Evolutionary conservation across 1,284 basidiomycete genomes (phyloP), one percentile per base, ranked within the genome.

Genomic region (Ustilago crameri): DNA sequence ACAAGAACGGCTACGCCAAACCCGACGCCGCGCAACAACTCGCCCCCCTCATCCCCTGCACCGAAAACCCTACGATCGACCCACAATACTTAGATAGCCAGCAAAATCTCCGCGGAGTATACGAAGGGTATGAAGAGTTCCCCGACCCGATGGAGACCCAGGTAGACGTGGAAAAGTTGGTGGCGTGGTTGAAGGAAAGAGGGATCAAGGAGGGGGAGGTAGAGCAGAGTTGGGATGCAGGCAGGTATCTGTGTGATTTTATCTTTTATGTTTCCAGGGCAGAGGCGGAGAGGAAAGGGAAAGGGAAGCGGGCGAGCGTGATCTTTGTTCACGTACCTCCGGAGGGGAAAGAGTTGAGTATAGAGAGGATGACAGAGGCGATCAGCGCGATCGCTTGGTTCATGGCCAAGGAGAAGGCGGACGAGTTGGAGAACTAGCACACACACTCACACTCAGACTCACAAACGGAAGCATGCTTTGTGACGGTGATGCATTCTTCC

Each of bases 191-290:
- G n/a, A 53, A 51, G 9, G 23, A 51, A 5, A 26, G 22, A 3
- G 69, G 69, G 1, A 48, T 58, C 38, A 5, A 20, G 26, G 32
- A 24, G 0, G 34, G 14, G 0, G 69, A 63, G 18, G 54, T 68
- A 22, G 49, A 60, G 2, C 51, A 57, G 51, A 56, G 51, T 4
- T 40, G 53, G 15, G 61, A 75, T 34, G 52, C 74, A 5, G 74
- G 74, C 2, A 41, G 69, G 7, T 74, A 69, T 35, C 59, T 75
- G 26, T 75, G 74, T 53, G 74, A 75, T 14, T 75, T 73, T 18
- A 61, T 73, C 41, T 66, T 46, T 35, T 75, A 75, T 24, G 47
- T 47, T 23, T 74, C 70, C 9, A 27, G 63, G n/a, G 53, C 46
- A 30, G 66, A 75, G 32, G 55, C 65, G 9, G 45, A 58, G 24